These are phyloP conservation scores for Paracoccidioides brasiliensis DNA, from an alignment of 2,329 filamentous ascomycete species.

Conservation along the genomic window DNA sequence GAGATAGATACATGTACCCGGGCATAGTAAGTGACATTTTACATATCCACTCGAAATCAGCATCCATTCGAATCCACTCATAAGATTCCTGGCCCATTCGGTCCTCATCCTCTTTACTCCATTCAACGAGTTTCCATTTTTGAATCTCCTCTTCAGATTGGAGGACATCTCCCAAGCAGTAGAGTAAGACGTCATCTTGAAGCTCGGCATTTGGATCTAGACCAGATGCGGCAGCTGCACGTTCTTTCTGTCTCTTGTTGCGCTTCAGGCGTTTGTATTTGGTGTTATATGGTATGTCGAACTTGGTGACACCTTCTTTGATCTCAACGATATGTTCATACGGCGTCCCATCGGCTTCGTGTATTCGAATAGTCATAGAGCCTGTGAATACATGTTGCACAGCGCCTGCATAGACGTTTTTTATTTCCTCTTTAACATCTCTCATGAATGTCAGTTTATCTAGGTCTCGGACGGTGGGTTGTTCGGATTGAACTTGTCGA, in stretches of 20 bases:
- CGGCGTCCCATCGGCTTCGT: conserved; percentile 93
- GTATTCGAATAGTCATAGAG: conserved; percentile 93
- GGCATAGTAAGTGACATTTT: conserved; percentile 72
- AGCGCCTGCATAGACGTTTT: conserved; percentile 54
- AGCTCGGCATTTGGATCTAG: conserved; percentile 51
- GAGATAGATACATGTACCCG: conserved; percentile 94
- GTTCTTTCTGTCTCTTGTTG: conserved; percentile 69
- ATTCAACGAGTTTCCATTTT: conserved; percentile 77
- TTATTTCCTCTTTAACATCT: conserved; percentile 66
- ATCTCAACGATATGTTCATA: conserved; percentile 98
- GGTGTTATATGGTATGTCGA: conserved; percentile 96
- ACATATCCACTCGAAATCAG: conserved; percentile 96
- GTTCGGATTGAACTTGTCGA: conserved; percentile 55
- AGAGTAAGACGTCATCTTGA: conserved; percentile 71
- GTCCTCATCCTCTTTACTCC: conserved; percentile 76
- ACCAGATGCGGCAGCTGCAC: conserved; percentile 50
- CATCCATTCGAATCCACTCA: conserved; percentile 96
- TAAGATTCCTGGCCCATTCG: conserved; percentile 94
- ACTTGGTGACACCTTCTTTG: conserved; percentile 68
- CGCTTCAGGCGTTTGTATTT: conserved; percentile 97
- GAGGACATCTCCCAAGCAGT: conserved; percentile 83
- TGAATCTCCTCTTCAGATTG: conserved; percentile 67
- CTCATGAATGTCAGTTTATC: conserved; percentile 67
- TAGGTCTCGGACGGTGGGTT: conserved; percentile 45
- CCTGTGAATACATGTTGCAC: conserved; percentile 78